Evolutionary conservation across 2,329 filamentous ascomycete species (phyloP).

Genomic region (Aspergillus floridensis): DNA sequence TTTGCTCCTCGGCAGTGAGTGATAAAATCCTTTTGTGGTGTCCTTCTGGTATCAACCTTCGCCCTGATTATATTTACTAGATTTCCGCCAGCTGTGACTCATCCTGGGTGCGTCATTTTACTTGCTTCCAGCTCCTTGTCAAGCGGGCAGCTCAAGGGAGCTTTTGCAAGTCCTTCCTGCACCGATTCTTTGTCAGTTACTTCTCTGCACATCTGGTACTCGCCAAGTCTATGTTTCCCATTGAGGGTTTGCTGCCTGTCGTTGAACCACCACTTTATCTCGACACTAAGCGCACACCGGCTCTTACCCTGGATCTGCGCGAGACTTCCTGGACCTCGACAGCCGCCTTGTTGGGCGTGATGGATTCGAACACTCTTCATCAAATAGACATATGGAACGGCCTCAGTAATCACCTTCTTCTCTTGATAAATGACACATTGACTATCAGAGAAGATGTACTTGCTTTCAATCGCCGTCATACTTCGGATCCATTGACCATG

Average conservation of each 20-base stretch:
- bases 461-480: not conserved
- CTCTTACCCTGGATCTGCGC: not conserved
- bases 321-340: not conserved
- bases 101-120: conserved; percentile 4
- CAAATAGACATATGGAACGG: conserved; percentile 3
- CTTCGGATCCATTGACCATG: not conserved
- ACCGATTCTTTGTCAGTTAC: not conserved
- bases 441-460: not conserved
- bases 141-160: not conserved
- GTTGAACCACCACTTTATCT: not conserved
- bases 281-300: no score
- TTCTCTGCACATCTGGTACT: conserved; percentile 1
- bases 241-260: not conserved
- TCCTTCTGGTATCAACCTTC: not conserved
- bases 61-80: not conserved
- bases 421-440: conserved; percentile 2
- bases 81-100: conserved; percentile 7
- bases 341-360: not conserved
- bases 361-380: not conserved
- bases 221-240: not conserved
- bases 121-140: conserved; percentile 8
- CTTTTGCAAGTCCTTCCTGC: not conserved
- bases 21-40: no score
- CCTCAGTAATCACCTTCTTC: not conserved
- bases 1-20: conserved; percentile 7